Conservation (phyloP, 176 grass and related monocot genomes). For the Pharus latifolius region DNA sequence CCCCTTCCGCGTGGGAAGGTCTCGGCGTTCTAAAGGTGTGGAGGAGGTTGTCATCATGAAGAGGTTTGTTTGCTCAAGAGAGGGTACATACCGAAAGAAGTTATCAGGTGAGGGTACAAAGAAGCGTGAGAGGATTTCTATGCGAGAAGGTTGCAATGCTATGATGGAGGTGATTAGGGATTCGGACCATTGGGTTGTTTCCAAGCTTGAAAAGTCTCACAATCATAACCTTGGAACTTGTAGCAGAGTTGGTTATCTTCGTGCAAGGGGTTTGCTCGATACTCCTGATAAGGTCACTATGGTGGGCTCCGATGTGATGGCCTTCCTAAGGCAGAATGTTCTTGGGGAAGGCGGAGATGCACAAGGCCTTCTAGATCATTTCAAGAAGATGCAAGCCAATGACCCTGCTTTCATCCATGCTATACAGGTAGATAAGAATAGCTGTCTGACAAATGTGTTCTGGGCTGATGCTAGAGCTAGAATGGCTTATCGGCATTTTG, state of each 20-base stretch:
- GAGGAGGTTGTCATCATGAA: constrained; percentile 93
- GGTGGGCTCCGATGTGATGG: constrained; percentile 31
- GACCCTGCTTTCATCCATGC: constrained; percentile 73
- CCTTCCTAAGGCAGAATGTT: constrained; percentile 51
- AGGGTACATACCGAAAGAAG: constrained; percentile 68
- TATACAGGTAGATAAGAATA: constrained; percentile 70
- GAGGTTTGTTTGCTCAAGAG: constrained; percentile 88
- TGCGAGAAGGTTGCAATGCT: constrained; percentile 91
- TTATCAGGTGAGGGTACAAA: constrained; percentile 32
- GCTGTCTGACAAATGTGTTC: constrained; percentile 70
- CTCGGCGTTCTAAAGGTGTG: constrained; percentile 66
- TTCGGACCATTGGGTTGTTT: constrained; percentile 60
- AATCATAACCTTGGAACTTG: constrained; percentile 65
- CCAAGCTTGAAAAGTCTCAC: constrained; percentile 91
- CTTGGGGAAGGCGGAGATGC: constrained; percentile 57
- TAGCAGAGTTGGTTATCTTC: constrained; percentile 66
- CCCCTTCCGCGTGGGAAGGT: constrained; percentile 74
- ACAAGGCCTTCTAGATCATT: constrained; percentile 66
- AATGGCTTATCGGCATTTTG: constrained; percentile 56
- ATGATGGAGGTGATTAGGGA: constrained; percentile 98
- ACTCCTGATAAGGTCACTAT: constrained; percentile 25
- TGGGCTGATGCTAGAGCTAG: constrained; percentile 79
- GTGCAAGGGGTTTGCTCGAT: constrained; percentile 42
- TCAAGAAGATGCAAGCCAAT: constrained; percentile 56
- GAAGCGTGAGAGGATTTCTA: constrained; percentile 74